Evolutionary conservation across 1,284 basidiomycete genomes (phyloP).

Genomic region (Crepidotus sp.): DNA sequence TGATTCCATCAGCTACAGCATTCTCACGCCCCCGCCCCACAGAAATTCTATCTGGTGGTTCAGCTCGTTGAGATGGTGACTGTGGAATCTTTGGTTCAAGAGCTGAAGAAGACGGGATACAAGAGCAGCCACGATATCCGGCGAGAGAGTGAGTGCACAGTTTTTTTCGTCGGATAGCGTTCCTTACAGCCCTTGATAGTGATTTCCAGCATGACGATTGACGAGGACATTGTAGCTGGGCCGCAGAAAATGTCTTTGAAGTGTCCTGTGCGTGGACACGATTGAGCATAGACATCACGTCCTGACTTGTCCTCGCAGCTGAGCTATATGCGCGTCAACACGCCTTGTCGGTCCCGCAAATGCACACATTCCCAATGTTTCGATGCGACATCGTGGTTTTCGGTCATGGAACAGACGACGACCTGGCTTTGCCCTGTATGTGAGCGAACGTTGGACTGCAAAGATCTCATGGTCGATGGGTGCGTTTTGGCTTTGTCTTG

Average conservation of each 20-base stretch:
- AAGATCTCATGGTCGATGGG: slow-evolving; percentile 90
- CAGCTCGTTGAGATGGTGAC: slow-evolving; percentile 73
- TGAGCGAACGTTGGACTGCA: slow-evolving; percentile 67
- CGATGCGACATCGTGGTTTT: slow-evolving; percentile 90
- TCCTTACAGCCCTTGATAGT: slow-evolving; percentile 37
- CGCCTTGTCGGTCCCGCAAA: slow-evolving; percentile 75
- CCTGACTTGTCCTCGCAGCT: slow-evolving; percentile 40
- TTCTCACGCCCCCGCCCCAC: background rate
- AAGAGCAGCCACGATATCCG: slow-evolving; percentile 61
- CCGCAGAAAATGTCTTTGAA: slow-evolving; percentile 84
- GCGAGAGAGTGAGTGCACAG: slow-evolving; percentile 46
- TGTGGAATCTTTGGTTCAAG: slow-evolving; percentile 58
- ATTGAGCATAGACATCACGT: slow-evolving; percentile 1
- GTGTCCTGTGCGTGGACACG: slow-evolving; percentile 65
- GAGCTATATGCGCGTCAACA: slow-evolving; percentile 80
- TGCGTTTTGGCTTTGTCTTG: slow-evolving; percentile 32
- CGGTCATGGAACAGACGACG: slow-evolving; percentile 93
- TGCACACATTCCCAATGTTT: slow-evolving; percentile 96
- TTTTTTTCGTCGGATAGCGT: background rate
- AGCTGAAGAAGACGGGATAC: slow-evolving; percentile 58
- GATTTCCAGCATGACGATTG: slow-evolving; percentile 49
- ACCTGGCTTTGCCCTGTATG: slow-evolving; percentile 97
- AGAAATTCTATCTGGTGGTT: slow-evolving; percentile 83
- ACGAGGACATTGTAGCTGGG: slow-evolving; percentile 85
- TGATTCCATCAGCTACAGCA: slow-evolving; percentile 3